A percentile compares a stretch with the other conserved stretches of the same genome.
phyloP scores from a whole-genome alignment of 129 eudicot genomes.

The Tanacetum coccineum region DNA sequence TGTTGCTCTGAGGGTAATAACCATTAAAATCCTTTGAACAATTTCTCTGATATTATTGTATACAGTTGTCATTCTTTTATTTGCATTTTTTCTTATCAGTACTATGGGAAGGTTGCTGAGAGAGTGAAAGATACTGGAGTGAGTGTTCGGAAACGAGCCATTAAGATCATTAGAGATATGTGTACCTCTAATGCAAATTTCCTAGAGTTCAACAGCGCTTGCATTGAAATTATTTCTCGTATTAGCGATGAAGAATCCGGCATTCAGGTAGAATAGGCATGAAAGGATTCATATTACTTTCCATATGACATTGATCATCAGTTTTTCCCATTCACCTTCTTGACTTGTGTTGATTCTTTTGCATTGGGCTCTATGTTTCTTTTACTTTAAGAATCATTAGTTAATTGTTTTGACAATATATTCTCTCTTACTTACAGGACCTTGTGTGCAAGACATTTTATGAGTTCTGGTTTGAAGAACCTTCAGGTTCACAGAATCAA shows the following conservation, averaged over 20 bases:
- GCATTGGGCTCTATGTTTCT: no score
- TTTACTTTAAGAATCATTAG: no score
- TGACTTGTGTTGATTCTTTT: neutral
- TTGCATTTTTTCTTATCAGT: constrained; percentile 38
- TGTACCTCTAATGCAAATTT: constrained; percentile 78
- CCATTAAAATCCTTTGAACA: constrained; percentile 6
- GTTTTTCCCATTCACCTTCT: neutral
- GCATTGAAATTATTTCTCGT: constrained; percentile 93
- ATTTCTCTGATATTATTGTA: neutral
- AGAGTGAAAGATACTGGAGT: constrained; percentile 95
- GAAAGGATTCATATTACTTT: neutral
- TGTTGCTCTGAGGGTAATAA: constrained; percentile 78
- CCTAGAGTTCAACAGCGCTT: constrained; percentile 66
- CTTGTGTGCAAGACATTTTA: constrained; percentile 95
- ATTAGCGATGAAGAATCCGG: constrained; percentile 95
- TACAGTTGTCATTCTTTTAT: constrained; percentile 12
- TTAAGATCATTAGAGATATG: constrained; percentile 92
- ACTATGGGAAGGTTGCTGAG: constrained; percentile 96
- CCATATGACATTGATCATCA: neutral
- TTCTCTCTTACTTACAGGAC: constrained; percentile 49
- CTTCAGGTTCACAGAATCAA: constrained; percentile 58
- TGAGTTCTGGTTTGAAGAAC: constrained; percentile 98
- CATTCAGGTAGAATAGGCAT: constrained; percentile 66
- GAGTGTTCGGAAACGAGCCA: constrained; percentile 96
- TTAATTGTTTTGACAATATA: neutral